These are phyloP conservation scores for Rhodotorula toruloides DNA, from an alignment of 768 basidiomycete species.

Conservation along the genomic window DNA sequence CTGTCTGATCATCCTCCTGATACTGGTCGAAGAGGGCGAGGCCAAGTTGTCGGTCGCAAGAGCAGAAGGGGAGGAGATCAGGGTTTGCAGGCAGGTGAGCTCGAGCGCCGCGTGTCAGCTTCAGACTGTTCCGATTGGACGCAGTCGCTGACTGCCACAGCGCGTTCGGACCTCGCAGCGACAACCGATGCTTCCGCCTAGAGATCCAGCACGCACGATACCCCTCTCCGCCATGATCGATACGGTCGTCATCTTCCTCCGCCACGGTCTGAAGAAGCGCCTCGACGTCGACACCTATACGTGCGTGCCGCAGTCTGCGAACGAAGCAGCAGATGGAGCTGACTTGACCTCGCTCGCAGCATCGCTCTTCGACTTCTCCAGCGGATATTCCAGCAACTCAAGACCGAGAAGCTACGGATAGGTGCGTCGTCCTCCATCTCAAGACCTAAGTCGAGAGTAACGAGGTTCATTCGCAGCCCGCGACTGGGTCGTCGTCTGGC, in stretches of 20 bases:
- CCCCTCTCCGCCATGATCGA: constrained; percentile 27
- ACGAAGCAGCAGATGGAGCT: too few species aligned
- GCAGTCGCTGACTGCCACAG: background rate
- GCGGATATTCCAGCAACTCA: constrained; percentile 33
- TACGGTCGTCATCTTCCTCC: constrained; percentile 27
- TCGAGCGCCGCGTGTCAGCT: too few species aligned
- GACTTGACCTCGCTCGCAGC: background rate
- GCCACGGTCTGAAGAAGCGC: constrained; percentile 26
- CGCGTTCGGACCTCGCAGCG: background rate
- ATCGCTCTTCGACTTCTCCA: constrained; percentile 24
- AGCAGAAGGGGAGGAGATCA: background rate
- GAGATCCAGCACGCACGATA: background rate
- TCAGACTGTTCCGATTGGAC: too few species aligned
- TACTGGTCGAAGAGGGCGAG: constrained; percentile 37
- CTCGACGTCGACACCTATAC: constrained; percentile 35
- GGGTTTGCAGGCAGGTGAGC: constrained; percentile 33
- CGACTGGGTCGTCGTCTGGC: constrained; percentile 35
- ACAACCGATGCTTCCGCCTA: constrained; percentile 3
- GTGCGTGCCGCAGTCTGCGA: constrained; percentile 15
- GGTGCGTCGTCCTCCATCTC: constrained; percentile 1
- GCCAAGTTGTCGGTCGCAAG: background rate
- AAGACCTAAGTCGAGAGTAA: too few species aligned
- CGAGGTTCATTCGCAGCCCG: constrained; percentile 1
- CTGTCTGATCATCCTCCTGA: constrained; percentile 13
- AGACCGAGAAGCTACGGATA: constrained; percentile 21